These are phyloP conservation scores for Didymella arachidicola DNA, from an alignment of 2,329 filamentous ascomycete species.

Conservation along the genomic window DNA sequence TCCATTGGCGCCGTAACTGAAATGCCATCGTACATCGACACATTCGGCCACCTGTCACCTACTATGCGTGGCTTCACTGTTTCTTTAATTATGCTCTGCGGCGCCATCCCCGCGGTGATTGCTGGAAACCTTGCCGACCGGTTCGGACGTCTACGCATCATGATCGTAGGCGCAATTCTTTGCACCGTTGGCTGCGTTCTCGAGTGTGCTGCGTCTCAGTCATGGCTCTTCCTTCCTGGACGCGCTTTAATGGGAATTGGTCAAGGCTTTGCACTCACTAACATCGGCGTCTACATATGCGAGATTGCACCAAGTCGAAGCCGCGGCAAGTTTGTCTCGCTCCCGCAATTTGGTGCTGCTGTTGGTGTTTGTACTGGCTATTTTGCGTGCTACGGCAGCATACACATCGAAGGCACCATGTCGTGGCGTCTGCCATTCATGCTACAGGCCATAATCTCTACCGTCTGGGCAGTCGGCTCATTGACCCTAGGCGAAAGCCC, in stretches of 20 bases:
- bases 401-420: not conserved
- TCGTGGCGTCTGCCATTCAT: not conserved
- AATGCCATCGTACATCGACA: not conserved
- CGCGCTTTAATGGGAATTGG: not conserved
- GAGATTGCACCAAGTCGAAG: not conserved
- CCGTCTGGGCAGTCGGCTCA: not conserved
- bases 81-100: not conserved
- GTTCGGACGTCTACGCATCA: not conserved
- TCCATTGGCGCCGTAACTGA: not conserved
- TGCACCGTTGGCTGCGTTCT: not conserved
- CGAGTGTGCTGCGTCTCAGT: not conserved
- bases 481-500: not conserved
- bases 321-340: not conserved
- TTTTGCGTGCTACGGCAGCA: not conserved
- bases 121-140: not conserved
- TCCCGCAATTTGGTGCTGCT: not conserved
- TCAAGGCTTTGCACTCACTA: not conserved
- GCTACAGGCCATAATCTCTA: not conserved
- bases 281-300: not conserved
- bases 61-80: not conserved
- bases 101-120: not conserved
- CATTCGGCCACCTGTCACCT: not conserved
- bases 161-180: not conserved
- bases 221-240: not conserved
- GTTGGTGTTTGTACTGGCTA: not conserved